Conservation (phyloP, 352 stramenopile species). For the Phytophthora sp. region DNA sequence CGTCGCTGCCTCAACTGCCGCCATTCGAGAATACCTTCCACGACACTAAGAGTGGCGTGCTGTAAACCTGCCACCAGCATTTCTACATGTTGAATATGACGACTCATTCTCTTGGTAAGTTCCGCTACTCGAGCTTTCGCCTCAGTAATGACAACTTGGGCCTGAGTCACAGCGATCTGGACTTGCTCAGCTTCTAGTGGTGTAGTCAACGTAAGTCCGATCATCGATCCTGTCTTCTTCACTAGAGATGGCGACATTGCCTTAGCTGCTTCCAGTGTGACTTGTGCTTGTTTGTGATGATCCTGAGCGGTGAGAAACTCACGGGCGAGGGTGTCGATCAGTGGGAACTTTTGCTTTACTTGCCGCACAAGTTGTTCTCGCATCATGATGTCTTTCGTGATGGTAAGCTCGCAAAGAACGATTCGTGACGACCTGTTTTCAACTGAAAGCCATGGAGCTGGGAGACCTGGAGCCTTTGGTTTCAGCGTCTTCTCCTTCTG, state of each 20-base stretch:
- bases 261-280: slow-evolving; percentile 14
- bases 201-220: slow-evolving; percentile 23
- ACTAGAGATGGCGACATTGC: slow-evolving; percentile 25
- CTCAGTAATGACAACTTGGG: slow-evolving; percentile 12
- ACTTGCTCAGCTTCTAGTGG: slow-evolving; percentile 11
- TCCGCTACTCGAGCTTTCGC: slow-evolving; percentile 23
- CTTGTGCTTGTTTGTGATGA: slow-evolving; percentile 27
- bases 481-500: not conserved
- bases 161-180: slow-evolving; percentile 12
- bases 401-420: slow-evolving; percentile 53
- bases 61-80: slow-evolving; percentile 38
- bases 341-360: slow-evolving; percentile 32
- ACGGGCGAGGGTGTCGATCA: slow-evolving; percentile 35
- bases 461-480: not conserved
- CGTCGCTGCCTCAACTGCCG: slow-evolving; percentile 36
- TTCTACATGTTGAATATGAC: slow-evolving; percentile 40
- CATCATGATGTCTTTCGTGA: slow-evolving; percentile 67
- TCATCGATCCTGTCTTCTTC: slow-evolving; percentile 31
- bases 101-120: slow-evolving; percentile 30
- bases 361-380: slow-evolving; percentile 62
- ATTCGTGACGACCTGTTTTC: slow-evolving; percentile 37
- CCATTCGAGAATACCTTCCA: slow-evolving; percentile 59
- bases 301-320: slow-evolving; percentile 42
- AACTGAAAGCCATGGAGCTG: slow-evolving; percentile 25
- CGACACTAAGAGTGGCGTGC: slow-evolving; percentile 39